These are phyloP conservation scores for Malania oleifera DNA, from an alignment of 164 flowering plant genomes.

Conservation along the genomic window DNA sequence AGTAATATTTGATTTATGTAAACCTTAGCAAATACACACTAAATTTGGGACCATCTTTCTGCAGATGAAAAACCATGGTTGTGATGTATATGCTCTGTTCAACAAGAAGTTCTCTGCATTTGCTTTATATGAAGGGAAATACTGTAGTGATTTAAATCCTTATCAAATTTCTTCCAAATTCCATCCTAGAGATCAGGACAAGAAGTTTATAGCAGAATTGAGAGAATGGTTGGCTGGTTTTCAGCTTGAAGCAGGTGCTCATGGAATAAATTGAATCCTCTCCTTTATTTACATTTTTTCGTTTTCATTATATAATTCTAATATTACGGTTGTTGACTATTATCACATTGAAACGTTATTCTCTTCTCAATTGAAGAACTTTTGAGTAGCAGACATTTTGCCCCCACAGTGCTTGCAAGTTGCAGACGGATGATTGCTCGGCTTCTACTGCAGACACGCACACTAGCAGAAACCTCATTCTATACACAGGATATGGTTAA, in stretches of 20 bases:
- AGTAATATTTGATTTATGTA: no score
- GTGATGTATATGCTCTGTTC: conserved; percentile 41
- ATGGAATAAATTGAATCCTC: background rate
- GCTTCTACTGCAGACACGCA: no score
- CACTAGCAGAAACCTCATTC: no score
- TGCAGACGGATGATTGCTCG: no score
- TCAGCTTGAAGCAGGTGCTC: conserved; percentile 45
- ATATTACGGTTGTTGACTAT: no score
- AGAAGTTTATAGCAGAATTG: conserved; percentile 33
- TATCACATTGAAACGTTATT: no score
- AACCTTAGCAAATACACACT: background rate
- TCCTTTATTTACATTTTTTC: no score
- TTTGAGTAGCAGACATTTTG: no score
- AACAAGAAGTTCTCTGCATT: conserved; percentile 65
- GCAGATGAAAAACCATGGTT: conserved; percentile 51
- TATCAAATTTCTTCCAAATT: conserved; percentile 59
- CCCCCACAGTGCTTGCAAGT: no score
- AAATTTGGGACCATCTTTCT: conserved; percentile 4
- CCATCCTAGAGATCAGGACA: conserved; percentile 33
- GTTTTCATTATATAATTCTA: no score
- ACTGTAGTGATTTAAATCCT: conserved; percentile 35
- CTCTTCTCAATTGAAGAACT: no score
- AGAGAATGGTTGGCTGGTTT: conserved; percentile 43
- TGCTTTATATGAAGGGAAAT: conserved; percentile 56
- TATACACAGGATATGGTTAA: no score